Evolutionary conservation across 2,329 filamentous ascomycete genomes (phyloP).

Genomic region (Neonectria punicea): DNA sequence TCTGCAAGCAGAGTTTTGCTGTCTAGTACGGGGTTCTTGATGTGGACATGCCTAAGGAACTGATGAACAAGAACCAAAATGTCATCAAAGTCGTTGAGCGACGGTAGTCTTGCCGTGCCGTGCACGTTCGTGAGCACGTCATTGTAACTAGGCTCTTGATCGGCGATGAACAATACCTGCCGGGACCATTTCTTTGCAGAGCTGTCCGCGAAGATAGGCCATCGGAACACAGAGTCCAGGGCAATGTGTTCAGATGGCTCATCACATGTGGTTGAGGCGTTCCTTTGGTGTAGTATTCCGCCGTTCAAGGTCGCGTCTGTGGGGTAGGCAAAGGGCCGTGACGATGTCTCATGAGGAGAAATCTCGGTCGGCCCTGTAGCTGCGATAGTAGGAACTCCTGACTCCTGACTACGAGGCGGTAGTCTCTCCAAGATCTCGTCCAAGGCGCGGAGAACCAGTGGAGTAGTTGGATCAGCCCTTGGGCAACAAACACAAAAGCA

Average conservation of each 20-base stretch:
- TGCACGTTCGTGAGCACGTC: neutral
- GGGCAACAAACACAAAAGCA: neutral
- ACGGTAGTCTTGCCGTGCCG: neutral
- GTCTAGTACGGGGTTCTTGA: constrained; percentile 23
- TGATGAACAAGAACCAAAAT: constrained; percentile 7
- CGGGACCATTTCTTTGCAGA: constrained; percentile 7
- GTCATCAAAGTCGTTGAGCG: constrained; percentile 9
- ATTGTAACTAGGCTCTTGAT: constrained; percentile 1
- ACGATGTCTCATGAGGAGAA: neutral
- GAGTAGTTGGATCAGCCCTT: constrained; percentile 2
- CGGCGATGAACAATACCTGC: constrained; percentile 1
- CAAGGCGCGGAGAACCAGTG: constrained; percentile 5
- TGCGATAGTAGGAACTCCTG: neutral
- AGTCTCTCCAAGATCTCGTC: constrained; percentile 14
- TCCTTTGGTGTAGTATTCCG: neutral
- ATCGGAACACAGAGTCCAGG: constrained; percentile 7
- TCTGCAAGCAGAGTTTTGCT: constrained; percentile 4
- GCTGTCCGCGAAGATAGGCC: constrained; percentile 12
- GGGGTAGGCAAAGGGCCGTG: neutral
- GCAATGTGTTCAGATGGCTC: constrained; percentile 8
- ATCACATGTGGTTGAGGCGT: neutral
- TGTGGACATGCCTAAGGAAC: constrained; percentile 18
- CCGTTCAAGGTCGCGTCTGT: neutral
- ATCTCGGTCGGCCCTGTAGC: neutral
- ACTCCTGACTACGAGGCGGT: neutral